A percentile compares a stretch with the other conserved stretches of the same genome.
phyloP scores from a whole-genome alignment of 2,329 filamentous ascomycete species.

The Botrytis fabae region DNA sequence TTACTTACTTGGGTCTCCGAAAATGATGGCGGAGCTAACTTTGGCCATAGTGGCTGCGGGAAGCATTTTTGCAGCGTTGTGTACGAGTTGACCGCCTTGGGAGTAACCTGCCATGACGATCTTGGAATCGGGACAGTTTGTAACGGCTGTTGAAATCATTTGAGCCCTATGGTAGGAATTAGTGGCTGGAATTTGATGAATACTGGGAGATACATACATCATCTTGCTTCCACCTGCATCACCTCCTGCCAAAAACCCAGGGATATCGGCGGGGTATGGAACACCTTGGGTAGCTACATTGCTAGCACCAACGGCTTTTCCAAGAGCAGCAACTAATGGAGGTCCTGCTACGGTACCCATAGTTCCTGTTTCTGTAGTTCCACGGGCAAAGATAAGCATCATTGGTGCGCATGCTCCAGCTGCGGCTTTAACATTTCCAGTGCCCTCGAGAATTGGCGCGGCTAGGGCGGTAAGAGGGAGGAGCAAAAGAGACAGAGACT shows the following conservation, averaged over 20 bases:
- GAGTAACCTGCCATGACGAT: slow-evolving; percentile 35
- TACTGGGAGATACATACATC: slow-evolving; percentile 40
- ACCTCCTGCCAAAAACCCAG: slow-evolving; percentile 50
- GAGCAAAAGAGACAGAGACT: slow-evolving; percentile 2
- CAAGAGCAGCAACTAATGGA: slow-evolving; percentile 35
- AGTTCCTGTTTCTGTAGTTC: slow-evolving; percentile 32
- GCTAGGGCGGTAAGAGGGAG: slow-evolving; percentile 7
- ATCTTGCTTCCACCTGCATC: slow-evolving; percentile 46
- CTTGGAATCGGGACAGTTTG: slow-evolving; percentile 29
- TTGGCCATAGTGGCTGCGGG: slow-evolving; percentile 28
- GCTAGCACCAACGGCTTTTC: slow-evolving; percentile 43
- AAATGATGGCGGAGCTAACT: slow-evolving; percentile 32
- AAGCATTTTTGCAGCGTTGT: slow-evolving; percentile 29
- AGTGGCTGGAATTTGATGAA: neutral
- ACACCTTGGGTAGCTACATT: slow-evolving; percentile 54
- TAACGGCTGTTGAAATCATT: slow-evolving; percentile 28
- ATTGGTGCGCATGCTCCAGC: slow-evolving; percentile 31
- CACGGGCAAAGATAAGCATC: slow-evolving; percentile 36
- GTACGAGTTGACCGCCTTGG: slow-evolving; percentile 37
- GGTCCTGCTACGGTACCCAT: slow-evolving; percentile 34
- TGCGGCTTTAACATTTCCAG: slow-evolving; percentile 4
- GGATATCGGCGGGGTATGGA: slow-evolving; percentile 50
- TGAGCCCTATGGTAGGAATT: slow-evolving; percentile 24
- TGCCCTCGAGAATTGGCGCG: neutral
- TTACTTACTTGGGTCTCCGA: slow-evolving; percentile 34